Evolutionary conservation across 2,329 filamentous ascomycete species (phyloP).

Genomic region (Microdochium bolleyi): DNA sequence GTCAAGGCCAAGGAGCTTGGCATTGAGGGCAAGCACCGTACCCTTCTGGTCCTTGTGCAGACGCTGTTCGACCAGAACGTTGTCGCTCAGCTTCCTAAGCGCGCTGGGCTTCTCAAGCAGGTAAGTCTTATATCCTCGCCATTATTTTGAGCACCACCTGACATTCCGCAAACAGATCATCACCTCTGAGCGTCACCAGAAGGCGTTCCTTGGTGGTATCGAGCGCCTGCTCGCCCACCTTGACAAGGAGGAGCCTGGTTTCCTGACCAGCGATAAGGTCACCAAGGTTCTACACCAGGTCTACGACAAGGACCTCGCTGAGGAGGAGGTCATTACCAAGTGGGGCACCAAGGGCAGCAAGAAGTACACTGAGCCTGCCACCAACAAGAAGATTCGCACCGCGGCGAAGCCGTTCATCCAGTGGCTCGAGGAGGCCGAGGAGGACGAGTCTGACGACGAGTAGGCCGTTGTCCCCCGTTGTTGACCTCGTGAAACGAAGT

Average conservation of each 20-base stretch:
- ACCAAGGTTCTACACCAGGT: conserved; percentile 82
- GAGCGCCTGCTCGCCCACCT: conserved; percentile 76
- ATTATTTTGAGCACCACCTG: neutral
- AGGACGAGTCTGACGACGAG: conserved; percentile 60
- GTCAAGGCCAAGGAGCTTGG: conserved; percentile 94
- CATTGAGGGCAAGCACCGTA: conserved; percentile 91
- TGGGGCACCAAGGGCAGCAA: conserved; percentile 96
- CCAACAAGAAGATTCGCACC: conserved; percentile 93
- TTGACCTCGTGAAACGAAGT: neutral
- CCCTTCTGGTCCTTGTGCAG: conserved; percentile 83
- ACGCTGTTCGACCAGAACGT: conserved; percentile 91
- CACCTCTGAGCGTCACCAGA: conserved; percentile 88
- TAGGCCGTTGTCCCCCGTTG: conserved; percentile 11
- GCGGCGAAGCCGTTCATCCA: conserved; percentile 88
- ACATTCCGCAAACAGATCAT: conserved; percentile 47
- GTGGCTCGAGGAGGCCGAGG: conserved; percentile 85
- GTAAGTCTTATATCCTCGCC: conserved; percentile 27
- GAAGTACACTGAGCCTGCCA: conserved; percentile 88
- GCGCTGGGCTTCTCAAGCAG: conserved; percentile 83
- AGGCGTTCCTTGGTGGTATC: conserved; percentile 88
- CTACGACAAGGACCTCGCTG: conserved; percentile 84
- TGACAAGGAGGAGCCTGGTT: conserved; percentile 69
- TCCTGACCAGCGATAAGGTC: conserved; percentile 58
- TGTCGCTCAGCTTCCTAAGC: conserved; percentile 75
- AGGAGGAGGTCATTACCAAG: conserved; percentile 78